These are phyloP conservation scores for Chaetomium sp. DNA, from an alignment of 2,329 filamentous ascomycete genomes.

Conservation along the genomic window DNA sequence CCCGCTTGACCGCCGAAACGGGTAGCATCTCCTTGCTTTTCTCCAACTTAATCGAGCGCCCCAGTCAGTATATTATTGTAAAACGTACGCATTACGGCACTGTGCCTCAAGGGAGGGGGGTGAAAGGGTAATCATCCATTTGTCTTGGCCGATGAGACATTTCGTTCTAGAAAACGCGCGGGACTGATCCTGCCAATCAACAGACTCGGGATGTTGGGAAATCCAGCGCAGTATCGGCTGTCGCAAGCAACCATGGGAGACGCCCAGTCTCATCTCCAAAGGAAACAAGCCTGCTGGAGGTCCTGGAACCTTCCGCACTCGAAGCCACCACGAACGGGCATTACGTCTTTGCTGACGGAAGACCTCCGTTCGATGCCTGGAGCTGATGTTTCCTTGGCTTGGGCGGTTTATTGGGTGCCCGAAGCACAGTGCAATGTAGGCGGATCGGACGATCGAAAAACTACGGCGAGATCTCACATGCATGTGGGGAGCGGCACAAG, in stretches of 20 bases:
- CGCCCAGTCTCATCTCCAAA: neutral
- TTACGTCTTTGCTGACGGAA: neutral
- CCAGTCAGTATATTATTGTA: neutral
- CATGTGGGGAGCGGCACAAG: neutral
- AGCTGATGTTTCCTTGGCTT: neutral
- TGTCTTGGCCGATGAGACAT: conserved; percentile 21
- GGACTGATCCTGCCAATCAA: conserved; percentile 10
- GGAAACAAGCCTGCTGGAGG: neutral
- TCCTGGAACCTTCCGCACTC: neutral
- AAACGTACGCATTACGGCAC: neutral
- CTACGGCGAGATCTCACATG: neutral
- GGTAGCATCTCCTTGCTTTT: conserved; percentile 3
- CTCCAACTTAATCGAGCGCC: neutral
- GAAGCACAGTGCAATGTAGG: conserved; percentile 1
- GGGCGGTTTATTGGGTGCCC: neutral
- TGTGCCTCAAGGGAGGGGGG: neutral
- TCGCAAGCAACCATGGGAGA: neutral
- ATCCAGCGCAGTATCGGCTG: neutral
- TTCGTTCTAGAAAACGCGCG: conserved; percentile 26
- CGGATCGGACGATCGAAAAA: conserved; percentile 9
- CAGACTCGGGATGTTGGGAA: neutral
- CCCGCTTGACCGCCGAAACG: conserved; percentile 8
- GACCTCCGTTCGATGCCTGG: neutral
- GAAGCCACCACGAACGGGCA: neutral
- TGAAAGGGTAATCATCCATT: conserved; percentile 3